Base-by-base conservation (phyloP, 2,329 filamentous ascomycete species). In the Neurospora crassa region DNA sequence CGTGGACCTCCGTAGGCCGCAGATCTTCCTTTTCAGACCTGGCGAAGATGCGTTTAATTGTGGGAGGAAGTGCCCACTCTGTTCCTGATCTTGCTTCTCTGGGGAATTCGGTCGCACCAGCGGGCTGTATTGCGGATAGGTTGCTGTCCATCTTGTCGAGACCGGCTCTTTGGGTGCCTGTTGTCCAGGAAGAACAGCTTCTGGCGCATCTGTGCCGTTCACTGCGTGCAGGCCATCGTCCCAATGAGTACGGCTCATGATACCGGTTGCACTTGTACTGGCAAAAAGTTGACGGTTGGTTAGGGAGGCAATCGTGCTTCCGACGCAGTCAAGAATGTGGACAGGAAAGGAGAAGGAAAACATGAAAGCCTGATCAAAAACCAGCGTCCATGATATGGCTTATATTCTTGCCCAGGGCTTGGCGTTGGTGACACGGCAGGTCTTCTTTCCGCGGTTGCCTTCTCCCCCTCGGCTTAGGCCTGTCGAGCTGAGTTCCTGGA, bases 1-100 rank as follows among this genome's bases (percentile, higher is more conserved):
- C 14, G 67, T 70, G n/a, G 59, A 37, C 18, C 70, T 70, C n/a
- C 70, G 71, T 4, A 68, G 63, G 0, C 70, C 71, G 37, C 69
- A 70, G 70, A 74, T 71, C 37, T 40, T 72, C 2, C 41, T 34
- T 16, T 63, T 40, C 45, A 29, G 45, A 10, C 10, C 45, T 11
- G 20, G 45, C 20, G 45, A 53, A 53, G 45, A 53, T n/a, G 45
- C 5, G 11, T 5, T 12, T 29, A 20, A 7, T 29, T 3, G 45
- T 53, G 20, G 20, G 5, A 53, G 45, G 5, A 53, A 29, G 20
- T 53, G 12, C 16, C 45, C 45, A 24, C 20, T 5, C 24, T 53
- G 45, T 16, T 29, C 5, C 45, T 29, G 20, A 24, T 53, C 12
- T 29, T 53, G 45, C 12, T 53, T 11, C 20, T 4, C 45, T 0